These are phyloP conservation scores for Raphanus hybrid DNA, from an alignment of 441 rosid species.

Conservation along the genomic window DNA sequence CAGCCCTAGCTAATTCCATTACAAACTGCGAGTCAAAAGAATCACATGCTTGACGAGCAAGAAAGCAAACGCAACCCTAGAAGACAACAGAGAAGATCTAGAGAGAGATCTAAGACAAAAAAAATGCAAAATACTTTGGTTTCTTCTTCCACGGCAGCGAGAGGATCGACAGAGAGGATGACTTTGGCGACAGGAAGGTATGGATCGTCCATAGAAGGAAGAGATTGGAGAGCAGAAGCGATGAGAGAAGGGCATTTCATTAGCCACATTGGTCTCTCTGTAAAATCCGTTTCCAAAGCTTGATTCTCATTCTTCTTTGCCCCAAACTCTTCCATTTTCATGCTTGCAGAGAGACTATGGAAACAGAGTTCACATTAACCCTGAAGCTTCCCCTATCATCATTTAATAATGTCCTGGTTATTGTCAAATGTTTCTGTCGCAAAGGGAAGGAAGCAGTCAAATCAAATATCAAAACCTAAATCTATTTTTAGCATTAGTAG, in stretches of 20 bases:
- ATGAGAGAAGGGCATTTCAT: slow-evolving; percentile 65
- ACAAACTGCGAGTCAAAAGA: slow-evolving; percentile 28
- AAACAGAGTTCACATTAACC: not conserved
- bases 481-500: not conserved
- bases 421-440: not conserved
- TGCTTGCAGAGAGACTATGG: slow-evolving; percentile 1
- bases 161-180: slow-evolving; percentile 57
- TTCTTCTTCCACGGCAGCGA: slow-evolving; percentile 43
- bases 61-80: not conserved
- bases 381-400: not conserved
- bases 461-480: not conserved
- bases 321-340: slow-evolving; percentile 33
- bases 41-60: not conserved
- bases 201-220: slow-evolving; percentile 35
- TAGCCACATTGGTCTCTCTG: slow-evolving; percentile 55
- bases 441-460: slow-evolving; percentile 7
- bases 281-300: slow-evolving; percentile 27
- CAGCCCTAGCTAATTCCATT: slow-evolving; percentile 48
- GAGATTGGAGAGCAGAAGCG: slow-evolving; percentile 49
- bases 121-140: slow-evolving; percentile 21
- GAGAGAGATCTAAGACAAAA: not conserved
- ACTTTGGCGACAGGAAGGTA: slow-evolving; percentile 58
- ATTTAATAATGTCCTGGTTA: not conserved
- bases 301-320: slow-evolving; percentile 17
- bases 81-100: not conserved